Percentiles rank a stretch among this genome's conserved stretches.
These are phyloP conservation scores for Penicillium subrubescens DNA, from an alignment of 495 filamentous ascomycete species.

Conservation along the genomic window DNA sequence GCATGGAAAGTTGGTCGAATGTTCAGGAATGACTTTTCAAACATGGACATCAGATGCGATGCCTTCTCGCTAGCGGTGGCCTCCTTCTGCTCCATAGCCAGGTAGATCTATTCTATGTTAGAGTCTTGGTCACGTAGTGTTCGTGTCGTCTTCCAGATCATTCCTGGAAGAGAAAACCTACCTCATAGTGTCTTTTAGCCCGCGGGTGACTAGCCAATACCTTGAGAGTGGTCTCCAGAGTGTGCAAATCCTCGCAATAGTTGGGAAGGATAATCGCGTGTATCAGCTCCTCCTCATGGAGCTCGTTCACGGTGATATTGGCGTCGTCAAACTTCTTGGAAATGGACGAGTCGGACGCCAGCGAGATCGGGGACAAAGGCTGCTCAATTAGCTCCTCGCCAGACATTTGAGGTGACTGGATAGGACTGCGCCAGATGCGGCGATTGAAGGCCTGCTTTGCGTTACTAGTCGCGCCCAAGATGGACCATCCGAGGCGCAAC, in stretches of 20 bases:
- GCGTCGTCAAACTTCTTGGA: conserved; percentile 10
- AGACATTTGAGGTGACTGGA: neutral
- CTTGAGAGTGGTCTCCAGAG: conserved; percentile 62
- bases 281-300: conserved; percentile 41
- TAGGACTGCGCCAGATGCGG: conserved; percentile 16
- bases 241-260: conserved; percentile 69
- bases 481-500: conserved; percentile 32
- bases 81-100: conserved; percentile 74
- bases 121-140: neutral
- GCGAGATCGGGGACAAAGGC: conserved; percentile 14
- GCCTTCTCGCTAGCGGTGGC: conserved; percentile 55
- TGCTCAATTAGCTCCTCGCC: conserved; percentile 10
- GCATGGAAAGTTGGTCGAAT: conserved; percentile 66
- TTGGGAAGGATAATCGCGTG: conserved; percentile 70
- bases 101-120: conserved; percentile 52
- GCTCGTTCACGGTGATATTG: conserved; percentile 8
- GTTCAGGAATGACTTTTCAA: conserved; percentile 59
- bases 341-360: conserved; percentile 10
- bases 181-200: conserved; percentile 65
- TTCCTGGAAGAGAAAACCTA: conserved; percentile 33
- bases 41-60: conserved; percentile 51
- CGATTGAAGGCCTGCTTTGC: conserved; percentile 29
- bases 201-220: conserved; percentile 66
- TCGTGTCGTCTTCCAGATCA: neutral
- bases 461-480: conserved; percentile 25